phyloP scores from a whole-genome alignment of 345 rosid species.

The Citrus cavaleriei region DNA sequence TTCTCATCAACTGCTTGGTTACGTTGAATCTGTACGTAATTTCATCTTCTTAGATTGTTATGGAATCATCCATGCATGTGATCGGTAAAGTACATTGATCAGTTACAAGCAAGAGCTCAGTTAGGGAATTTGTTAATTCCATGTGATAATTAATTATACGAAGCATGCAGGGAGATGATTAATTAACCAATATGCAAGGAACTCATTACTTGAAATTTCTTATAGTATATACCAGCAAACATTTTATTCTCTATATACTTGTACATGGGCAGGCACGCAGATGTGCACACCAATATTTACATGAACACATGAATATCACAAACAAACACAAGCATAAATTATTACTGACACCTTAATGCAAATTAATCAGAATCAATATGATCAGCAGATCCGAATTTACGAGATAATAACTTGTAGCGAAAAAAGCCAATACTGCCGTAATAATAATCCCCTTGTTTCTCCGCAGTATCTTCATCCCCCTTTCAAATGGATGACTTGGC shows the following conservation, averaged over 20 bases:
- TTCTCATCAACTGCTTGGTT: background rate
- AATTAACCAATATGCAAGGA: background rate
- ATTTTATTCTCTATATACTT: background rate
- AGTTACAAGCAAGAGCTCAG: background rate
- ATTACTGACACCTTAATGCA: background rate
- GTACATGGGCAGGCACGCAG: background rate
- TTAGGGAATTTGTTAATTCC: background rate
- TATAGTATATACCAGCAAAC: too few relatives aligned
- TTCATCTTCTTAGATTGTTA: background rate
- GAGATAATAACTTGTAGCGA: conserved; percentile 28
- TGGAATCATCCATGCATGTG: background rate
- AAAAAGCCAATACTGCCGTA: conserved; percentile 36
- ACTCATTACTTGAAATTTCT: background rate
- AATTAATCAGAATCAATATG: background rate
- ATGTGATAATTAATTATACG: background rate
- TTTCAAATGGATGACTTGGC: background rate
- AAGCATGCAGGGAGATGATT: too few relatives aligned
- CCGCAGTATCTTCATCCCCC: conserved; percentile 18
- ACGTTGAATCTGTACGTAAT: background rate
- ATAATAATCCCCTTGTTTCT: conserved; percentile 27
- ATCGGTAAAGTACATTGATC: background rate
- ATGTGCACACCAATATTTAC: background rate
- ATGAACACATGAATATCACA: background rate
- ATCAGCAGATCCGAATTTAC: conserved; percentile 5
- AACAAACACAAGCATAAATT: background rate